These are phyloP conservation scores for Cocos nucifera DNA, from an alignment of 176 grass and related monocot genomes.

Conservation along the genomic window DNA sequence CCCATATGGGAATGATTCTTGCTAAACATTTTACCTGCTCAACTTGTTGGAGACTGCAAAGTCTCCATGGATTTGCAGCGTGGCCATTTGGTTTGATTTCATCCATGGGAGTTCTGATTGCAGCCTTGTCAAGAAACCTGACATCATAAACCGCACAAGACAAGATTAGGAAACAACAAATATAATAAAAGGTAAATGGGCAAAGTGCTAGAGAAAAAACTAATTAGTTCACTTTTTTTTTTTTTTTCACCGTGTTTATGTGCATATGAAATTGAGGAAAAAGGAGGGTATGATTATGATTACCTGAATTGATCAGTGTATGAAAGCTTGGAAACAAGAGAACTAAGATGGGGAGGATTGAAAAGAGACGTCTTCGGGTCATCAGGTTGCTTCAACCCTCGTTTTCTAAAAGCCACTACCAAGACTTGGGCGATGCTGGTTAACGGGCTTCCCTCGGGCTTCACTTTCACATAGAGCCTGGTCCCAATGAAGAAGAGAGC, in stretches of 20 bases:
- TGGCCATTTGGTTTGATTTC: constrained; percentile 22
- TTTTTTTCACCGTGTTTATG: too few relatives aligned
- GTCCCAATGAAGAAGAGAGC: constrained; percentile 50
- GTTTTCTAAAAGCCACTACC: constrained; percentile 37
- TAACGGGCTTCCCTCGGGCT: constrained; percentile 53
- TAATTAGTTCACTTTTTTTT: too few relatives aligned
- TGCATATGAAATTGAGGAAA: too few relatives aligned
- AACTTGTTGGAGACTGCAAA: constrained; percentile 59
- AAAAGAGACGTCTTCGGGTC: neutral
- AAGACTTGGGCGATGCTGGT: constrained; percentile 30
- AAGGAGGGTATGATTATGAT: neutral
- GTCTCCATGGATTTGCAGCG: constrained; percentile 31
- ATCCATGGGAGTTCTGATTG: constrained; percentile 21
- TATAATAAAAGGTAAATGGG: too few relatives aligned
- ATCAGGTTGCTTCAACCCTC: neutral
- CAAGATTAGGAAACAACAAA: too few relatives aligned
- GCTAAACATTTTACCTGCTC: constrained; percentile 71
- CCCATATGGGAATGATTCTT: constrained; percentile 50
- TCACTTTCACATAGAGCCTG: constrained; percentile 39
- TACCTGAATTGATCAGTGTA: constrained; percentile 63
- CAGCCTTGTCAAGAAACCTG: constrained; percentile 64
- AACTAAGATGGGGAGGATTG: constrained; percentile 23
- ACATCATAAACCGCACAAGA: neutral
- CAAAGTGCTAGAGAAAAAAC: too few relatives aligned
- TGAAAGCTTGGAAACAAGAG: constrained; percentile 39